phyloP scores from a whole-genome alignment of 192 early-diverging fungal species.

The Glomus cerebriforme region DNA sequence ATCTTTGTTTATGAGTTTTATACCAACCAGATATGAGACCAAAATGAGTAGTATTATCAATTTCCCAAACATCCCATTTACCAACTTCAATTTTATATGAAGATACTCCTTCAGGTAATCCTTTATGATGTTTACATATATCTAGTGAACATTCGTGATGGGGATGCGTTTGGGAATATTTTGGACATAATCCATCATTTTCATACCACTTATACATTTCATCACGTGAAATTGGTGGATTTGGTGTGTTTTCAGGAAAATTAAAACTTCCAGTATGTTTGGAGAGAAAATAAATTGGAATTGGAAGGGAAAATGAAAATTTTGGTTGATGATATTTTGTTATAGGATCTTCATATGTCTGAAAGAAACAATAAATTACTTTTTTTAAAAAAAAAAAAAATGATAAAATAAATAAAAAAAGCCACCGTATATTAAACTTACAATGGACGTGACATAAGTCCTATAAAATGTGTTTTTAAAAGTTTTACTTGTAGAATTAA shows the following conservation, averaged over 20 bases:
- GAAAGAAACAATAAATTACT: neutral
- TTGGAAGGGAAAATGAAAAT: conserved; percentile 15
- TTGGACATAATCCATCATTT: conserved; percentile 27
- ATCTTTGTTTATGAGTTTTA: neutral
- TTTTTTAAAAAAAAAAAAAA: neutral
- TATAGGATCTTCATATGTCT: conserved; percentile 6
- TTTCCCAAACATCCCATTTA: conserved; percentile 25
- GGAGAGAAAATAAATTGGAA: conserved; percentile 16
- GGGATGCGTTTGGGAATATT: conserved; percentile 20
- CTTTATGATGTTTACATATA: conserved; percentile 21
- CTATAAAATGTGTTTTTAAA: conserved; percentile 26
- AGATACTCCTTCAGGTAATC: neutral
- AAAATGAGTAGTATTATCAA: conserved; percentile 5
- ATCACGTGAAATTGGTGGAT: neutral
- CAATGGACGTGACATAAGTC: conserved; percentile 24
- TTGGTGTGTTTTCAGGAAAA: neutral
- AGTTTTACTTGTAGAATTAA: conserved; percentile 7
- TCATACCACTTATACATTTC: conserved; percentile 23
- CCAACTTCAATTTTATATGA: neutral
- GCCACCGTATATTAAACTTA: neutral
- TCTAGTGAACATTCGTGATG: neutral
- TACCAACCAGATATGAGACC: conserved; percentile 4
- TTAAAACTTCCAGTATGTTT: neutral
- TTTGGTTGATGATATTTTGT: conserved; percentile 12
- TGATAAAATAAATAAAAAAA: neutral